phyloP scores from a whole-genome alignment of 495 filamentous ascomycete genomes.

The Hypoxylon cercidicola region DNA sequence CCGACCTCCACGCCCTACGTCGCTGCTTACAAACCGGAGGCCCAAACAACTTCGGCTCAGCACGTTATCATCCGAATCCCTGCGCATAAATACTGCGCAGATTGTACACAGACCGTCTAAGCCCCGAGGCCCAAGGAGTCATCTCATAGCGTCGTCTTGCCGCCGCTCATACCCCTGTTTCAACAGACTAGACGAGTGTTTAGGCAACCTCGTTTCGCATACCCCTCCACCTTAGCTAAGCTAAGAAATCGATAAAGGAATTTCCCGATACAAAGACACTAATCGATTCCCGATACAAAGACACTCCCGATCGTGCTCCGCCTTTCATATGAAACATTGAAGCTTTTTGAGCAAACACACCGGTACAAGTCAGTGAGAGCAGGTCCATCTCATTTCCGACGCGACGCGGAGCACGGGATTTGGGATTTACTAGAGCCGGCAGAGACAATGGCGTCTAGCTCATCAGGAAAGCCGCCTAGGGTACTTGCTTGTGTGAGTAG shows the following conservation, averaged over 20 bases:
- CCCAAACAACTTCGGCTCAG: no score
- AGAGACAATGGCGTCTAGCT: constrained; percentile 34
- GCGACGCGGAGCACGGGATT: no score
- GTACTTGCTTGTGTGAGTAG: constrained; percentile 43
- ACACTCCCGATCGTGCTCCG: neutral
- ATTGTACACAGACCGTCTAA: no score
- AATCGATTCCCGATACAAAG: neutral
- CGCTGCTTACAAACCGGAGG: no score
- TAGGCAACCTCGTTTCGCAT: constrained; percentile 26
- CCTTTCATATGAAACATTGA: no score
- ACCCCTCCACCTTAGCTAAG: constrained; percentile 2
- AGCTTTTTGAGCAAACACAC: no score
- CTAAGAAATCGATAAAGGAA: neutral
- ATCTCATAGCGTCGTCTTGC: no score
- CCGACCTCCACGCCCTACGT: no score
- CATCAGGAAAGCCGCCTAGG: constrained; percentile 38
- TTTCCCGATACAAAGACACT: neutral
- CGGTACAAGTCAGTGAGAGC: constrained; percentile 23
- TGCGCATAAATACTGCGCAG: no score
- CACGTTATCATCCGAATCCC: no score
- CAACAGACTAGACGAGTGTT: neutral
- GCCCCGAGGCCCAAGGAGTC: no score
- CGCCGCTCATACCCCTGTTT: neutral
- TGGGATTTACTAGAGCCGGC: constrained; percentile 7
- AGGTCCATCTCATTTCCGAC: constrained; percentile 12